These are phyloP conservation scores for Perkinsus chesapeaki DNA, from an alignment of 169 alveolate species.

Conservation along the genomic window DNA sequence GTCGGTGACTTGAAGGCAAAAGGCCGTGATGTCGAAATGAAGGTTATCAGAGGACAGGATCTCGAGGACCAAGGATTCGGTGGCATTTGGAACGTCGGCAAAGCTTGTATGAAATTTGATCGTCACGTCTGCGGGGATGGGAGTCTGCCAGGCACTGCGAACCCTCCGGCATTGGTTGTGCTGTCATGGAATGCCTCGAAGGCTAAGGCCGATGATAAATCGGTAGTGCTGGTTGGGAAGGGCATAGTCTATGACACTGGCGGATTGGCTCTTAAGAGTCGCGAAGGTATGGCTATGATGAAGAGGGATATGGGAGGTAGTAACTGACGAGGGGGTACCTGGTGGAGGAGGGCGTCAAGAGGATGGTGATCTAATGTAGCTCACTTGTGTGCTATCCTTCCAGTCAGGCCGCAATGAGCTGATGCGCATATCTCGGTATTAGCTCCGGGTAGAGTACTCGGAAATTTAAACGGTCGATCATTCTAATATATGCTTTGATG, in stretches of 20 bases:
- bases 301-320: not conserved
- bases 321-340: no score
- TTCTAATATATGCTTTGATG: no score
- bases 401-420: no score
- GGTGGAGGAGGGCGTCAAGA: no score
- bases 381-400: not conserved
- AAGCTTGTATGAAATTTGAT: not conserved
- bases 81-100: not conserved
- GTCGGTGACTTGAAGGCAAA: not conserved
- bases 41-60: not conserved
- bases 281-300: not conserved
- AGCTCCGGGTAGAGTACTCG: no score
- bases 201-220: not conserved
- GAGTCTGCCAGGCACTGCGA: not conserved
- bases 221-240: constrained; percentile 38
- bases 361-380: no score
- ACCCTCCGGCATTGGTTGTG: not conserved
- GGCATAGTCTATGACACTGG: constrained; percentile 46
- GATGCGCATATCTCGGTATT: no score
- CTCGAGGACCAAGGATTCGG: not conserved
- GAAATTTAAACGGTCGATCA: no score
- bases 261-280: constrained; percentile 33
- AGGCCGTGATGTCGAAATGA: not conserved
- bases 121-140: not conserved
- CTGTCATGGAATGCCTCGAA: not conserved